A percentile compares a stretch with the other conserved stretches of the same genome.
phyloP scores from a whole-genome alignment of 768 basidiomycete genomes.

The Termitomyces sp. region DNA sequence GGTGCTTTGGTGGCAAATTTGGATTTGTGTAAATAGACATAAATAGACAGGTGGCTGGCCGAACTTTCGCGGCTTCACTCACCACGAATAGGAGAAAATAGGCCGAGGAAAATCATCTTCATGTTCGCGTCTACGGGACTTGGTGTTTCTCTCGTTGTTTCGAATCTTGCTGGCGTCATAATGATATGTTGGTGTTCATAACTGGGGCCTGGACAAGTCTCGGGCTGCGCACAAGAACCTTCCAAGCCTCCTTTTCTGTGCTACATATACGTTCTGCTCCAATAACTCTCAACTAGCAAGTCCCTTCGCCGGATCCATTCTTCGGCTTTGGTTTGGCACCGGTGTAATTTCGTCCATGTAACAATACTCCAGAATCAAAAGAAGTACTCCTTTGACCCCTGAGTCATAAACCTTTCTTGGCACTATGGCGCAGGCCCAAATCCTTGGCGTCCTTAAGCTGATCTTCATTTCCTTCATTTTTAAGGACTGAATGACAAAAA shows the following conservation, averaged over 20 bases:
- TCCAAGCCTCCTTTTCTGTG: not conserved
- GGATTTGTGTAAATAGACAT: constrained; percentile 13
- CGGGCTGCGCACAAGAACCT: not conserved
- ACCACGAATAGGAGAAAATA: not conserved
- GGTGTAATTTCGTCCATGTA: not conserved
- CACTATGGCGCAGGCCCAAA: not conserved
- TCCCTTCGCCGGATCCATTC: not conserved
- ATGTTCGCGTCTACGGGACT: not conserved
- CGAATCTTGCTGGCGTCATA: not conserved
- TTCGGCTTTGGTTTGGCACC: not conserved
- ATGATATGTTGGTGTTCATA: too few relatives aligned
- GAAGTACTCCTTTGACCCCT: not conserved
- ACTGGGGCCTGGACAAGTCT: not conserved
- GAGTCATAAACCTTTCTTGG: not conserved
- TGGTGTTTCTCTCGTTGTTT: not conserved
- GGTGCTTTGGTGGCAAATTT: constrained; percentile 13
- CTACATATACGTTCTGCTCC: not conserved
- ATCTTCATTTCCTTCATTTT: not conserved
- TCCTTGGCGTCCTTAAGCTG: not conserved
- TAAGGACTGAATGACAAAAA: not conserved
- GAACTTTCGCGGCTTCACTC: not conserved
- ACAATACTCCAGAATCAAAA: too few relatives aligned
- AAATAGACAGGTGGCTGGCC: constrained; percentile 14
- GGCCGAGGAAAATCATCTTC: too few relatives aligned
- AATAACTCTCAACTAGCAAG: not conserved